These are phyloP conservation scores for Gnaphalium uliginosum DNA, from an alignment of 129 eudicot species.

Conservation along the genomic window DNA sequence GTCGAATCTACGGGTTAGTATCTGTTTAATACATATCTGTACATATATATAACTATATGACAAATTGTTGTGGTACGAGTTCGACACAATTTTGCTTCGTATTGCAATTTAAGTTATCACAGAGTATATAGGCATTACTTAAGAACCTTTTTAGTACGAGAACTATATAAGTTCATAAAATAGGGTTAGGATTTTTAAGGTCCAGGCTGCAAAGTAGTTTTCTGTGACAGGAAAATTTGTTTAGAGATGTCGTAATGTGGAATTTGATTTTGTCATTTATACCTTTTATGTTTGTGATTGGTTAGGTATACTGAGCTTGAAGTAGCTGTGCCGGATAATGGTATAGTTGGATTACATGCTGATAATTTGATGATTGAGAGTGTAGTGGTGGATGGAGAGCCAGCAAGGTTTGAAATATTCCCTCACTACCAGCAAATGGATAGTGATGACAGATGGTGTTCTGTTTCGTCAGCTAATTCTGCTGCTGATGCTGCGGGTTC, in stretches of 20 bases:
- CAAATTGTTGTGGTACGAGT: not conserved
- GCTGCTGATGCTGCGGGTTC: slow-evolving; percentile 99
- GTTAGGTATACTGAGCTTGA: slow-evolving; percentile 87
- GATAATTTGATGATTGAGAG: slow-evolving; percentile 88
- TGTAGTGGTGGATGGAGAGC: slow-evolving; percentile 80
- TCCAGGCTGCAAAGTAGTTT: too few species aligned
- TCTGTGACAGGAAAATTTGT: slow-evolving; percentile 14
- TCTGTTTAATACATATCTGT: not conserved
- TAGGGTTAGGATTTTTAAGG: slow-evolving; percentile 20
- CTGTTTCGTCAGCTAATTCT: slow-evolving; percentile 82
- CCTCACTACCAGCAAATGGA: slow-evolving; percentile 79
- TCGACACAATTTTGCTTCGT: not conserved
- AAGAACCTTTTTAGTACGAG: not conserved
- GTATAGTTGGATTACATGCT: slow-evolving; percentile 93
- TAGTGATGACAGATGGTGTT: slow-evolving; percentile 79
- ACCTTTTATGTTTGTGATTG: slow-evolving; percentile 18
- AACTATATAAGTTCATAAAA: not conserved
- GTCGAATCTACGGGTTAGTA: slow-evolving; percentile 81
- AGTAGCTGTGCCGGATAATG: slow-evolving; percentile 77
- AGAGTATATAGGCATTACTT: not conserved
- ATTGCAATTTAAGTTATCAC: not conserved
- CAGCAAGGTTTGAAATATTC: slow-evolving; percentile 81
- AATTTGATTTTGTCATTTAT: slow-evolving; percentile 9
- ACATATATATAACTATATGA: not conserved
- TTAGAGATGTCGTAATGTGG: slow-evolving; percentile 2